Conservation (phyloP, 2,329 filamentous ascomycete species). For the Venturia oleaginea region DNA sequence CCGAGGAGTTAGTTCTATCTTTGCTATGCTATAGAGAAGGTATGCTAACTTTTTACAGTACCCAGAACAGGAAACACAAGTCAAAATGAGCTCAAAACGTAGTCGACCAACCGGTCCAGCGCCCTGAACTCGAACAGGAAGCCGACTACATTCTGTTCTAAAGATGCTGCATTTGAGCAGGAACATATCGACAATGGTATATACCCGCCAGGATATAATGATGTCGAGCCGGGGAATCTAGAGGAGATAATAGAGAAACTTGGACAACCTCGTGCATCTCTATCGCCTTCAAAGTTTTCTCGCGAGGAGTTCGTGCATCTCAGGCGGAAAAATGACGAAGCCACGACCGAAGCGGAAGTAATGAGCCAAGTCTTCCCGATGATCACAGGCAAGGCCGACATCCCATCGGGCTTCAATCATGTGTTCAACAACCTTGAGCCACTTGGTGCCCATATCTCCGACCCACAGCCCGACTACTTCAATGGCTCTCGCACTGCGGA, state of each 20-base stretch:
- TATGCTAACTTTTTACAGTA: constrained; percentile 16
- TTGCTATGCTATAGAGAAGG: background rate
- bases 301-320: constrained; percentile 18
- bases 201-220: constrained; percentile 9
- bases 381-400: constrained; percentile 11
- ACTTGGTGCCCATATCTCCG: constrained; percentile 8
- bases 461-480: constrained; percentile 15
- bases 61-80: constrained; percentile 14
- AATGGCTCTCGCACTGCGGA: constrained; percentile 13
- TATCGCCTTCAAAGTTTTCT: constrained; percentile 17
- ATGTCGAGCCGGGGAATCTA: constrained; percentile 16
- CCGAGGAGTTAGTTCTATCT: constrained; percentile 10
- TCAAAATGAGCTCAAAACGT: constrained; percentile 15
- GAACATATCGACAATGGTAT: constrained; percentile 14
- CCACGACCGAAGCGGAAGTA: constrained; percentile 14
- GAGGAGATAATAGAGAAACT: constrained; percentile 16
- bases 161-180: constrained; percentile 16
- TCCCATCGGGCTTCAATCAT: constrained; percentile 13
- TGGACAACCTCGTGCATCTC: constrained; percentile 15
- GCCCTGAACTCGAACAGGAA: constrained; percentile 15
- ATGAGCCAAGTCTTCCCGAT: constrained; percentile 14
- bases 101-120: constrained; percentile 14
- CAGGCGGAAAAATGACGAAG: constrained; percentile 16
- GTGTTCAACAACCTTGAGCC: constrained; percentile 15
- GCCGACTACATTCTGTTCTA: constrained; percentile 13